phyloP scores from a whole-genome alignment of 176 grass and related monocot genomes.

The Carex myosuroides region DNA sequence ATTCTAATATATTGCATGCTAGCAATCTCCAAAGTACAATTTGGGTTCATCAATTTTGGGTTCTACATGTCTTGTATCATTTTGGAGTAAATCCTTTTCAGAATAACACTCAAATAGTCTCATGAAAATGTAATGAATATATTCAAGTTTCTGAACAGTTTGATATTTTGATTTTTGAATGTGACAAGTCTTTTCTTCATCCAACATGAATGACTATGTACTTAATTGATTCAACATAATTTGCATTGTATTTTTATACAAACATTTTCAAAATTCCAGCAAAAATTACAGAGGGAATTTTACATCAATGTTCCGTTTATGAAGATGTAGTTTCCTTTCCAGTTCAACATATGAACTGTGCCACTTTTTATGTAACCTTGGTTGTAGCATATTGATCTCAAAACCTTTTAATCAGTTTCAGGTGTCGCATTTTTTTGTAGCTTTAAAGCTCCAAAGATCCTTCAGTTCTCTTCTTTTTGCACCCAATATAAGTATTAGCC shows the following conservation, averaged over 20 bases:
- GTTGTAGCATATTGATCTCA: not conserved
- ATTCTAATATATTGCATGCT: not conserved
- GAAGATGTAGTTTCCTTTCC: not conserved
- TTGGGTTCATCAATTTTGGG: not conserved
- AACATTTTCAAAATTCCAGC: not conserved
- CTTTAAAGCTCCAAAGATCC: slow-evolving; percentile 65
- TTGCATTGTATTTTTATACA: not conserved
- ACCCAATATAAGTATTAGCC: slow-evolving; percentile 39
- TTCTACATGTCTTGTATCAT: not conserved
- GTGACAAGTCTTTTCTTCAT: not conserved
- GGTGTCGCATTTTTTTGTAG: not conserved
- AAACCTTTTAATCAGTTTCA: not conserved
- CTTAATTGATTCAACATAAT: not conserved
- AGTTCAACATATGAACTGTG: not conserved
- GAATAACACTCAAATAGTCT: not conserved
- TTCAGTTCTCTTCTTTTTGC: slow-evolving; percentile 62
- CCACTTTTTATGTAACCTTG: not conserved
- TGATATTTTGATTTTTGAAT: not conserved
- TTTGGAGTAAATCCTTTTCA: not conserved
- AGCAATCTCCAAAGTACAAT: not conserved
- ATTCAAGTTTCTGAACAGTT: not conserved
- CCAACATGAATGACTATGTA: too few relatives aligned
- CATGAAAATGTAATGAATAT: not conserved
- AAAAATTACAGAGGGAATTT: not conserved
- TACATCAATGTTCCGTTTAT: not conserved